phyloP scores from a whole-genome alignment of 2,329 filamentous ascomycete species.

The Alternaria angustiovoidea region DNA sequence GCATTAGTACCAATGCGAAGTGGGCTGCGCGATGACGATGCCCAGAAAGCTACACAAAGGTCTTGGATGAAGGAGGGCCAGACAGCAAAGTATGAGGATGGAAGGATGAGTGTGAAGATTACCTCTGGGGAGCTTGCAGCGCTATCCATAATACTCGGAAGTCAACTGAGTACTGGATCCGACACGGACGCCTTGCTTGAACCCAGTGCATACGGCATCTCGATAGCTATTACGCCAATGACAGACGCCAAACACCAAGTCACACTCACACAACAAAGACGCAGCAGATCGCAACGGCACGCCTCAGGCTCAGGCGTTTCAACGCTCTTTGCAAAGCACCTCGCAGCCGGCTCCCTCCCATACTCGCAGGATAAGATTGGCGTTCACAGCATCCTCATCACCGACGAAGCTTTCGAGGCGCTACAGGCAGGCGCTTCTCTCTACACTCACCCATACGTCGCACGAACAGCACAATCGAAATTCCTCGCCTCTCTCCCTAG shows the following conservation, averaged over 20 bases:
- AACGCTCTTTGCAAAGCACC: constrained; percentile 44
- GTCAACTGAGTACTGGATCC: constrained; percentile 14
- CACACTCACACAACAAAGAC: constrained; percentile 35
- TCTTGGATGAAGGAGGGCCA: constrained; percentile 40
- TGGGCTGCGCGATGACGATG: constrained; percentile 13
- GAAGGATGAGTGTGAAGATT: constrained; percentile 25
- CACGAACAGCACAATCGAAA: constrained; percentile 18
- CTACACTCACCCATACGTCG: constrained; percentile 16
- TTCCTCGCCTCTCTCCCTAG: constrained; percentile 37
- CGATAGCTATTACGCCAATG: constrained; percentile 22
- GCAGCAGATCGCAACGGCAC: constrained; percentile 31
- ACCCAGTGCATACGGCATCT: constrained; percentile 40
- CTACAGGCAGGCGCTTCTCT: constrained; percentile 31
- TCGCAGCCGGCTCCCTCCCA: constrained; percentile 42
- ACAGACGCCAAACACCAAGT: constrained; percentile 30
- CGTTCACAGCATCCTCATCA: constrained; percentile 39
- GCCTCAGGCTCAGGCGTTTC: constrained; percentile 37
- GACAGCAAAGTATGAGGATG: constrained; percentile 26
- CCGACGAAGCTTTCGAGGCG: constrained; percentile 26
- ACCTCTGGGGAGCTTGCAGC: constrained; percentile 36
- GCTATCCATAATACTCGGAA: constrained; percentile 42
- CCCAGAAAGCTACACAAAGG: constrained; percentile 12
- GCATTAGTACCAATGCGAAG: constrained; percentile 22
- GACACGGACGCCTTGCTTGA: constrained; percentile 9
- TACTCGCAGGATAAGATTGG: constrained; percentile 29